phyloP scores from a whole-genome alignment of 257 asterid species.

The Agastache rugosa region DNA sequence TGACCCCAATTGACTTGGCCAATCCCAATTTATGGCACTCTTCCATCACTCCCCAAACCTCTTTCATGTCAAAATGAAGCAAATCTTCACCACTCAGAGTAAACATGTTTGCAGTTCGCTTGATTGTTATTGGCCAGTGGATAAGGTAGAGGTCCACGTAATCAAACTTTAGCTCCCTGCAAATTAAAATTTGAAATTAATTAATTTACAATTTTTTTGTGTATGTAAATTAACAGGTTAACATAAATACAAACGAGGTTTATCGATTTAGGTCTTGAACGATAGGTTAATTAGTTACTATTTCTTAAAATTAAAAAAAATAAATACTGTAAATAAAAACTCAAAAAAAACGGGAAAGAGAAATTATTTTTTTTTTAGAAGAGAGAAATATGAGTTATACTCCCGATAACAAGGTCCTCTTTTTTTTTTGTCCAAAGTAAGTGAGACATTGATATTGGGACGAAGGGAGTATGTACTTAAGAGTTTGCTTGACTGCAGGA shows the following conservation, averaged over 20 bases:
- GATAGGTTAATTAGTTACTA: too few relatives aligned
- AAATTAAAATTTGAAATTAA: not conserved
- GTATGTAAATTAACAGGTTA: too few relatives aligned
- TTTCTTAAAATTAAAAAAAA: too few relatives aligned
- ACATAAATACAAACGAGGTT: too few relatives aligned
- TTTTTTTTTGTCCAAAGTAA: too few relatives aligned
- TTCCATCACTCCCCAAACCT: slow-evolving; percentile 71
- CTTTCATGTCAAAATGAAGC: slow-evolving; percentile 47
- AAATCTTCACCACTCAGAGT: slow-evolving; percentile 38
- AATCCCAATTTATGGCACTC: slow-evolving; percentile 52
- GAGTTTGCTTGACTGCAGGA: slow-evolving; percentile 52
- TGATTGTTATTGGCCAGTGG: slow-evolving; percentile 54
- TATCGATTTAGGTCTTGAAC: too few relatives aligned
- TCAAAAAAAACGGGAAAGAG: not conserved
- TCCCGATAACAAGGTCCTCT: too few relatives aligned
- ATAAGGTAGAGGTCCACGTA: slow-evolving; percentile 62
- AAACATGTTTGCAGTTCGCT: not conserved
- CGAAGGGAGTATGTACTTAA: slow-evolving; percentile 43
- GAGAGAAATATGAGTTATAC: not conserved
- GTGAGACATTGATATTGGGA: too few relatives aligned
- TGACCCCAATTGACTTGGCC: slow-evolving; percentile 61
- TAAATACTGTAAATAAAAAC: too few relatives aligned
- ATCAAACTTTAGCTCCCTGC: slow-evolving; percentile 50
- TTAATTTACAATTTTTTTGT: too few relatives aligned
- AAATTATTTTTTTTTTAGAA: too few relatives aligned